Evolutionary conservation across 2,329 filamentous ascomycete genomes (phyloP), one percentile per base, ranked within the genome.

Genomic region (Fusarium bulbicola): DNA sequence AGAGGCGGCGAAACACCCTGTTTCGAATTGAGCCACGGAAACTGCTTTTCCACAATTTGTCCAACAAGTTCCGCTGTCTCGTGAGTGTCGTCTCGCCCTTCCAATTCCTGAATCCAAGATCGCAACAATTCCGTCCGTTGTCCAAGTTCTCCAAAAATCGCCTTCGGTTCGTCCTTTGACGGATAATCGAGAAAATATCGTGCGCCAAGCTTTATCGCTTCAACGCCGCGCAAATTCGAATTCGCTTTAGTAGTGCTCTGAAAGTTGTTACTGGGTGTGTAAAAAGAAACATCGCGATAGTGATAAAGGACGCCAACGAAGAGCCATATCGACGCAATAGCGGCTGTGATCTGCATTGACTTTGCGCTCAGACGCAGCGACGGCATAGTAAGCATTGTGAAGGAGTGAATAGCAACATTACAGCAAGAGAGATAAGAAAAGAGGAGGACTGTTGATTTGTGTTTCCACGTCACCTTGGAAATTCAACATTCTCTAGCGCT

Each of bases 101-200:
- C 64, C 37, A 74, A 45, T 61, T 77, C 59, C 2, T 68, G 64
- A 28, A 76, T 66, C 75, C 75, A 77, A 7, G 61, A 66, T 32
- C 71, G 46, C 9, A 66, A 54, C 2, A 70, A 24, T n/a, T 67
- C 57, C 24, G 68, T 77, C 0, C 81, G 80, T 37, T 80, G 76
- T 37, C 81, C 81, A 14, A 80, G 40, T 47, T 82, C 75, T 42
- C 80, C 80, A 59, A 82, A 82, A 6, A 78, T 68, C 8, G 76
- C 72, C 16, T 77, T 80, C 52, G 79, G 81, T 0, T 80, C 75
- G n/a, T 75, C 63, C 0, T 54, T 52, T n/a, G 81, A 70, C 2
- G 79, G 79, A 18, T 76, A 78, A 21, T 80, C 77, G 49, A 74
- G 68, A 32, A 81, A 79, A 42, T 78, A 75, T 15, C 66, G 75